phyloP scores from a whole-genome alignment of 805 yeast genomes.

The Nakazawaea wyomingensis region DNA sequence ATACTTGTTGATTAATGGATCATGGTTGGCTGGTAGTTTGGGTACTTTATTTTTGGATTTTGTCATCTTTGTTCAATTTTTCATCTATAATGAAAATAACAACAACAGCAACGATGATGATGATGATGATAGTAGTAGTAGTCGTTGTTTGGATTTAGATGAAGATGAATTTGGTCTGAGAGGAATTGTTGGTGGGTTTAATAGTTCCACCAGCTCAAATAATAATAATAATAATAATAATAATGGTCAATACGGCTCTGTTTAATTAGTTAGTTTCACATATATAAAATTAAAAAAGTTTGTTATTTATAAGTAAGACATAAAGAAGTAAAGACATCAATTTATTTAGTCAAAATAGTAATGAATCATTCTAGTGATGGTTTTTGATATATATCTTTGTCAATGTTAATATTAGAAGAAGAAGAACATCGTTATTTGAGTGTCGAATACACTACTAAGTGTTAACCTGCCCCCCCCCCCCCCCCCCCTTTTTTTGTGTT shows the following conservation, averaged over 20 bases:
- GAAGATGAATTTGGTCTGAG: conserved; percentile 11
- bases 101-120: no score
- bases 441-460: no score
- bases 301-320: no score
- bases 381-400: no score
- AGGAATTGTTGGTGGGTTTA: neutral
- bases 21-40: conserved; percentile 89
- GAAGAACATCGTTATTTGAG: no score
- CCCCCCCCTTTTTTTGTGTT: no score
- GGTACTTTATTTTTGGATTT: conserved; percentile 86
- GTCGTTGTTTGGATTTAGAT: conserved; percentile 25
- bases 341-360: neutral
- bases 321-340: no score
- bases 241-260: conserved; percentile 3
- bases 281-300: neutral
- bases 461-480: no score
- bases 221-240: neutral
- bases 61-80: conserved; percentile 80
- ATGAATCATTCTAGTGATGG: no score
- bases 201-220: no score
- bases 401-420: no score
- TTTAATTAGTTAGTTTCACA: neutral
- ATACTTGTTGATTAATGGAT: conserved; percentile 74
- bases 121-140: no score
- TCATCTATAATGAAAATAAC: conserved; percentile 51